Evolutionary conservation across 2,329 filamentous ascomycete species (phyloP).

Genomic region (Venturiaceae sp.): DNA sequence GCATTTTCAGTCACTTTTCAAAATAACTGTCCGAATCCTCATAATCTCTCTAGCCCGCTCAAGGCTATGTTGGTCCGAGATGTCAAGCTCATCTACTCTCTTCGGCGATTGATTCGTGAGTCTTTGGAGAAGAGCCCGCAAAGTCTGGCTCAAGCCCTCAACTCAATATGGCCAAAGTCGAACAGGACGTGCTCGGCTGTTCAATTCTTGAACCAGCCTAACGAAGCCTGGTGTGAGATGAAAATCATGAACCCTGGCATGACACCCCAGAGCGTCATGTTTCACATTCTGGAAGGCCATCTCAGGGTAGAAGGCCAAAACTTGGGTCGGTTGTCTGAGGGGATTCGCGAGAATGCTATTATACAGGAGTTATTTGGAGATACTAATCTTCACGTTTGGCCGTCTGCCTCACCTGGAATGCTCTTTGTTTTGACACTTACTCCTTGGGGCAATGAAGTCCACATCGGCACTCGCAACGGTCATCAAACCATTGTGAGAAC

Average conservation of each 20-base stretch:
- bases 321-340: conserved; percentile 42
- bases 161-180: conserved; percentile 31
- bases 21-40: conserved; percentile 34
- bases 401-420: conserved; percentile 46
- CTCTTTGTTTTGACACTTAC: conserved; percentile 33
- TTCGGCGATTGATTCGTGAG: conserved; percentile 24
- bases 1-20: conserved; percentile 35
- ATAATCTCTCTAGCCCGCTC: conserved; percentile 21
- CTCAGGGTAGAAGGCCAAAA: conserved; percentile 39
- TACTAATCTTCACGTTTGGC: conserved; percentile 40
- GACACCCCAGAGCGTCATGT: conserved; percentile 27
- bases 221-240: conserved; percentile 25
- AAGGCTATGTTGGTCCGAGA: conserved; percentile 37
- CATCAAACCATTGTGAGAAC: conserved; percentile 36
- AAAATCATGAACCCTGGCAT: conserved; percentile 14
- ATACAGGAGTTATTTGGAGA: conserved; percentile 45
- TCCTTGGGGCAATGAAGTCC: conserved; percentile 34
- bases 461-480: conserved; percentile 40
- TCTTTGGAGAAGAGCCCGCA: conserved; percentile 22
- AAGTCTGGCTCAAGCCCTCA: conserved; percentile 26
- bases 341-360: conserved; percentile 33
- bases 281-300: conserved; percentile 37
- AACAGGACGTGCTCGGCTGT: conserved; percentile 13
- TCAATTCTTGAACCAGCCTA: conserved; percentile 14
- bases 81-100: conserved; percentile 29